Percentiles rank a stretch among this genome's conserved stretches.
These are phyloP conservation scores for Quercus engelmannii DNA, from an alignment of 306 rosid species.

Conservation along the genomic window DNA sequence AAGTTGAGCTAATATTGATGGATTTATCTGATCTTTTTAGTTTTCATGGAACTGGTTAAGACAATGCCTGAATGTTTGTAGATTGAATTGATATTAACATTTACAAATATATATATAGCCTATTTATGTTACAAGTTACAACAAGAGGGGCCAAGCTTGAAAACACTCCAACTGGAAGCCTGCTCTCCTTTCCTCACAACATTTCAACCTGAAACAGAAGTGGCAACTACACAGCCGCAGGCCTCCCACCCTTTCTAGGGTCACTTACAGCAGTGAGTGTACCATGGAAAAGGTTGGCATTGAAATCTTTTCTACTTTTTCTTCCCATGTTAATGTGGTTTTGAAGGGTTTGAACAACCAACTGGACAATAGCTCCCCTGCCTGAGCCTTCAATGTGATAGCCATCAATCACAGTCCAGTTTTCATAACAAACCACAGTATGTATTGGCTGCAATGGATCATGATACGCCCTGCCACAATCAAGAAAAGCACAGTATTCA, in stretches of 20 bases:
- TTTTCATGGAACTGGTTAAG: neutral
- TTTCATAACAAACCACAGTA: slow-evolving; percentile 55
- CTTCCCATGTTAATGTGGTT: slow-evolving; percentile 26
- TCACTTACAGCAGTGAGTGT: slow-evolving; percentile 77
- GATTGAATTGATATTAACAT: neutral
- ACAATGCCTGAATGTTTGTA: neutral
- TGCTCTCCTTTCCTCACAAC: neutral
- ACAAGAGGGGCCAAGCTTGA: neutral
- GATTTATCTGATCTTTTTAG: neutral
- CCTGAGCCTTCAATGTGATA: slow-evolving; percentile 38
- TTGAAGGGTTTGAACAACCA: slow-evolving; percentile 54
- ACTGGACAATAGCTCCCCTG: slow-evolving; percentile 60
- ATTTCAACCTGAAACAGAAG: slow-evolving; percentile 1
- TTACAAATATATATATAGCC: neutral
- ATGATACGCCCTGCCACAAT: neutral
- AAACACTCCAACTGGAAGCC: neutral
- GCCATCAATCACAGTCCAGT: slow-evolving; percentile 54
- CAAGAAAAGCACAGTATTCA: too few species aligned
- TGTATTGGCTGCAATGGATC: slow-evolving; percentile 65
- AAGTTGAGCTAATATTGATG: neutral
- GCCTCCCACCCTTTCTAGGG: slow-evolving; percentile 74
- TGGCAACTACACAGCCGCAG: slow-evolving; percentile 53
- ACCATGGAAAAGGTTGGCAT: slow-evolving; percentile 33
- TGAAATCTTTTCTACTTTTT: slow-evolving; percentile 25
- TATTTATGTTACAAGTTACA: neutral